Base-by-base conservation (phyloP, 257 asterid species). In the Plantago major region DNA sequence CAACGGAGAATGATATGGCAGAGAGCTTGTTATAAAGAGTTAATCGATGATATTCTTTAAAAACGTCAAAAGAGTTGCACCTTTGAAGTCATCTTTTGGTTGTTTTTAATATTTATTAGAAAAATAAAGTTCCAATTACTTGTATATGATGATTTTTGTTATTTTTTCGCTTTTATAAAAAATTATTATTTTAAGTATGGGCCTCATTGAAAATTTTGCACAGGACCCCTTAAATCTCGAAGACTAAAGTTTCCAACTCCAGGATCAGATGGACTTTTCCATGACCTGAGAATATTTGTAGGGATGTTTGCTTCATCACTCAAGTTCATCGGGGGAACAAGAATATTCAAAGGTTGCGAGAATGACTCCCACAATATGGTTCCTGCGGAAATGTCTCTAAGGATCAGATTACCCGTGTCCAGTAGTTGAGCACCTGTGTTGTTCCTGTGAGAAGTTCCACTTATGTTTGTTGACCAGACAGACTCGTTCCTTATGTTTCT, bases 331-430 rank as follows among this genome's bases (percentile, higher is more conserved):
- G 4, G 4, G 4, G n/a, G n/a, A n/a, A 30, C 37, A 7, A 74
- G 62, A 16, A 82, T 30, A 62, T 82, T 81, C 0, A 73, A 46
- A 0, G 84, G 87, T 38, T 69, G 58, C 11, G 55, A 17, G 68
- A 73, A 73, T 28, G 89, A 81, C 60, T 84, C 88, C 95, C 95
- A 86, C 1, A 84, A 0, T 0, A 10, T 12, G 0, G 2, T 49
- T 1, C 77, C 80, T 8, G 61, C 68, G 8, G 67, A 44, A 1
- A 11, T 60, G n/a, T 79, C 85, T 15, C 22, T 54, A 26, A 86
- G 51, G 10, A 83, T 69, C 3, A 86, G 78, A 37, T 78, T 81
- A 1, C 95, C 95, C 9, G 78, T 44, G 38, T 81, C 82, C 59
- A 51, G 16, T 13, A 86, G 54, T 46, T 76, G 82, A 10, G 81